Evolutionary conservation across 257 asterid species (phyloP), one percentile per base, ranked within the genome.

Genomic region (Nyctanthes arbortristis): DNA sequence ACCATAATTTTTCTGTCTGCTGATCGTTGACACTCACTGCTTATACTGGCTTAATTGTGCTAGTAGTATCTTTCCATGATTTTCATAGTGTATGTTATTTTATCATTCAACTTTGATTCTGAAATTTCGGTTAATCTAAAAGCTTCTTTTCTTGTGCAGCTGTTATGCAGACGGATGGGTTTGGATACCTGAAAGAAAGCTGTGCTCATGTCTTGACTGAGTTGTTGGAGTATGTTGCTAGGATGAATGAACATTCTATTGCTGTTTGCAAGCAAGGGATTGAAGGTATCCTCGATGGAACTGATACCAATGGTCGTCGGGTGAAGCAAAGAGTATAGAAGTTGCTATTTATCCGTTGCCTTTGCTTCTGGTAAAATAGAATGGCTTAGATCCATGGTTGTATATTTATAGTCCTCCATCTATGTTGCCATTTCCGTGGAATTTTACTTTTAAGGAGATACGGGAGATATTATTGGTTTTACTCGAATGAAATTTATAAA

Each of bases 101-200:
- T 12, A 35, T 12, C 40, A 35, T 12, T 35, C 40, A 2, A 1
- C 10, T 35, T 35, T 35, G 10, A 35, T 35, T 4, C 6, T 35
- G 6, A 35, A 5, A 1, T 10, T 22, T 5, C 22, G 22, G 58
- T 49, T 11, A 18, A 49, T 49, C 29, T 7, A 20, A 20, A 2
- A 22, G 24, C 6, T 52, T 52, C 39, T 66, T 68, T 59, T 24
- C 67, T 67, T 43, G 54, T 75, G 87, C 95, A 93, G 99, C 99
- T 73, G 99, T 93, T 34, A 91, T 93, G 99, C 97, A 94, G 79
- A 87, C 97, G 0, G 97, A 94, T 34, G 97, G 97, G 24, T 94
- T 89, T 56, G 96, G 84, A 37, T 91, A 94, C 84, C 75, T 94
- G 66, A 89, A 84, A 82, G 95, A 89, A 81, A 94, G 99, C 78